Evolutionary conservation across 768 basidiomycete genomes (phyloP).

Genomic region (Trametes cingulata): DNA sequence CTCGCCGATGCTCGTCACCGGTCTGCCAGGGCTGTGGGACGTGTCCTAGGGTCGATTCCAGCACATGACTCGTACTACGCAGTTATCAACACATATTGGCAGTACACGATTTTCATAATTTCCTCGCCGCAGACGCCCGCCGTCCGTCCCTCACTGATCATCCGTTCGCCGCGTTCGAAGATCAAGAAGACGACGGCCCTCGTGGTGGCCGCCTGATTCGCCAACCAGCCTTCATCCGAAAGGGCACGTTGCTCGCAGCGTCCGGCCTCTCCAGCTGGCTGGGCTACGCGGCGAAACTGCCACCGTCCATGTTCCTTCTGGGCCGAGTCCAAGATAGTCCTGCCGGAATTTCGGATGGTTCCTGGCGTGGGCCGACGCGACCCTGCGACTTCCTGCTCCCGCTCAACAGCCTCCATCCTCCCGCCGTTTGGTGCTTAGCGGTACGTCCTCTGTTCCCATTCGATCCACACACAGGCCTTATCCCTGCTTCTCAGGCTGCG

Average conservation of each 20-base stretch:
- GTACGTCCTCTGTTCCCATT: background rate
- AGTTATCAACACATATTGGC: background rate
- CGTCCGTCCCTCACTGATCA: background rate
- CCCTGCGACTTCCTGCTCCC: conserved; percentile 2
- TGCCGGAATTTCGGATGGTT: conserved; percentile 1
- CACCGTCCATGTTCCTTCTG: background rate
- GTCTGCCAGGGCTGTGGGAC: conserved; percentile 9
- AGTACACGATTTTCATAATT: background rate
- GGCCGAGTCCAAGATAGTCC: background rate
- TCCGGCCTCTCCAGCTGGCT: background rate
- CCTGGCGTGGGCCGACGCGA: conserved; percentile 8
- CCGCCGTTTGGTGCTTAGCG: background rate
- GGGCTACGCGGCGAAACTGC: background rate
- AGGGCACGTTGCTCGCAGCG: background rate
- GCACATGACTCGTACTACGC: conserved; percentile 12
- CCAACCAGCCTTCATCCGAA: conserved; percentile 4
- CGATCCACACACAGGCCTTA: conserved; percentile 1
- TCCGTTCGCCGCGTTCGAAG: conserved; percentile 10
- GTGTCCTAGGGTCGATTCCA: conserved; percentile 4
- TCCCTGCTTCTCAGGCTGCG: conserved; percentile 4
- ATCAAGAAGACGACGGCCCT: conserved; percentile 15
- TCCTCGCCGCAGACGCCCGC: conserved; percentile 9
- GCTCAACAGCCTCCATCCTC: background rate
- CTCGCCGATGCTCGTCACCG: conserved; percentile 1
- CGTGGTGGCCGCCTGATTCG: conserved; percentile 12